phyloP scores from a whole-genome alignment of 2,329 filamentous ascomycete species.

The Penicillium polonicum region DNA sequence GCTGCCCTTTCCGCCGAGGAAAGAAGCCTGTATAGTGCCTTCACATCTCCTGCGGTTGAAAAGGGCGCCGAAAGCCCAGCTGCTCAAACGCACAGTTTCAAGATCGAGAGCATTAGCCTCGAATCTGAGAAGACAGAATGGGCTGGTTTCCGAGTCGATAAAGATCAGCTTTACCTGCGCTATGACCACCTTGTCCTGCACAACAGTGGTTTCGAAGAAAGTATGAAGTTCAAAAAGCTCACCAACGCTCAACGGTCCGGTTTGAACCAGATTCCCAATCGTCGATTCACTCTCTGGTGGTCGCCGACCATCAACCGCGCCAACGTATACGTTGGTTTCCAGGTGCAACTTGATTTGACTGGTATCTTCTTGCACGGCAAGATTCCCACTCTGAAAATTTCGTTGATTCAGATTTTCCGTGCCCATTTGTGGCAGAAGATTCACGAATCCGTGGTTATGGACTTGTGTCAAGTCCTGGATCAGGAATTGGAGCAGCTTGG shows the following conservation, averaged over 20 bases:
- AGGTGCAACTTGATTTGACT: slow-evolving; percentile 94
- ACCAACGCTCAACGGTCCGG: slow-evolving; percentile 96
- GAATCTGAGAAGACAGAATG: slow-evolving; percentile 47
- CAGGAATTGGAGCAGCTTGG: slow-evolving; percentile 93
- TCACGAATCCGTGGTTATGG: slow-evolving; percentile 98
- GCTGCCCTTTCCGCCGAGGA: slow-evolving; percentile 42
- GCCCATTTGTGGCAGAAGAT: slow-evolving; percentile 99
- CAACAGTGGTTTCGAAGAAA: slow-evolving; percentile 53
- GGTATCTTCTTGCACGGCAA: slow-evolving; percentile 99
- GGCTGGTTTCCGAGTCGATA: slow-evolving; percentile 53
- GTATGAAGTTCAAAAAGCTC: slow-evolving; percentile 98
- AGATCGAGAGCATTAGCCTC: slow-evolving; percentile 44
- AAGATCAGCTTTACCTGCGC: slow-evolving; percentile 53
- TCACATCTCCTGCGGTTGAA: slow-evolving; percentile 16
- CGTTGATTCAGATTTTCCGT: slow-evolving; percentile 97
- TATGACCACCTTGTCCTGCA: slow-evolving; percentile 51
- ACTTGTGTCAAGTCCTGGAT: slow-evolving; percentile 96
- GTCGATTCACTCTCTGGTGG: slow-evolving; percentile 99
- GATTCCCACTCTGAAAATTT: slow-evolving; percentile 97
- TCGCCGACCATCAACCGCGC: slow-evolving; percentile 89
- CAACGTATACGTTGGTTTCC: slow-evolving; percentile 99
- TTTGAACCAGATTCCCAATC: slow-evolving; percentile 97
- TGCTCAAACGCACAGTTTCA: slow-evolving; percentile 34
- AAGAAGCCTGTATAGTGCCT: slow-evolving; percentile 37
- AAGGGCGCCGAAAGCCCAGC: neutral